Evolutionary conservation across 192 early-diverging fungal species (phyloP), one percentile per base, ranked within the genome.

Genomic region (Coemansia brasiliensis): DNA sequence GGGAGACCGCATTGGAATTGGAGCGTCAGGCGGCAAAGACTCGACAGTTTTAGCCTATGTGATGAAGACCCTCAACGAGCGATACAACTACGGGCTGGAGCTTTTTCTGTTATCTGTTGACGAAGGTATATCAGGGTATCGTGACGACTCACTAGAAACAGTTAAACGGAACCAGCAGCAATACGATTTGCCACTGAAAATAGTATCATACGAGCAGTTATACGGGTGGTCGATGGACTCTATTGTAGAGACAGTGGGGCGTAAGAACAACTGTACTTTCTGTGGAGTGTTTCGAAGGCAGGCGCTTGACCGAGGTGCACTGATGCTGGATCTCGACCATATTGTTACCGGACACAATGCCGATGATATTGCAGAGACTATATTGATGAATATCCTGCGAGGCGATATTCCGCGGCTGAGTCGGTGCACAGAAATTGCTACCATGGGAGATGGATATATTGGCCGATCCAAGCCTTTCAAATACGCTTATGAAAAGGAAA

Each of bases 151-250:
- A 15, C 82, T 99, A 7, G 94, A 94, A 80, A 99, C 96, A 0
- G 96, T 99, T 29, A 95, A 98, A 65, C 77, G 95, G 43, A 99
- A 99, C 69, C 85, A 94, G 59, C 77, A 89, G 52, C 93, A 99
- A 71, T 99, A 99, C 63, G 83, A 81, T 11, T 85, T 99, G 51
- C 96, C 96, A 2, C 72, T 99, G 3, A 86, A 91, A 57, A 94
- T 99, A 55, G 87, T 99, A 16, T 94, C 92, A 1, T 99, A 99
- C 60, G 83, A 89, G 58, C 90, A 97, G 61, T 83, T 99, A 9
- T 99, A 97, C 75, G 94, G 94, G 15, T 99, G 96, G 96, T 91
- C 87, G 41, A 99, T 99, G 96, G 96, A 99, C 80, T 82, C 88
- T 24, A 98, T 99, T 66, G 96, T 99, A 5, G 85, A 86, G 52